Conservation (phyloP, 1,284 basidiomycete species). For the Cryptococcus sp. region DNA sequence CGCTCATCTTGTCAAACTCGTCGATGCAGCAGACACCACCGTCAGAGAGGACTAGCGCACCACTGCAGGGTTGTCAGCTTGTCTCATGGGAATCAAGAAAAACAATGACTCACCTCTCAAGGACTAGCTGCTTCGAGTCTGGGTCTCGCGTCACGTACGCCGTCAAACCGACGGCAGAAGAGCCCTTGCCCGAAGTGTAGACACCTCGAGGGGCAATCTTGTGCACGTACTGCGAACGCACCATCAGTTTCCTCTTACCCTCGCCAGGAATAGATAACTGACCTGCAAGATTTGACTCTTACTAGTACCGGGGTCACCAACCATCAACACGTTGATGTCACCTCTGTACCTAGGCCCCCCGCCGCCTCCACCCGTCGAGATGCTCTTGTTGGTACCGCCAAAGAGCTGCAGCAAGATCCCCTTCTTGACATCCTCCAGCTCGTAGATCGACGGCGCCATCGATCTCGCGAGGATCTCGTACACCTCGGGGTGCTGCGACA, state of each 20-base stretch:
- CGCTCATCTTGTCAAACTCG: slow-evolving; percentile 99
- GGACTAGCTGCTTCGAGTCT: slow-evolving; percentile 93
- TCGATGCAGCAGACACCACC: slow-evolving; percentile 99
- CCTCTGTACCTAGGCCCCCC: slow-evolving; percentile 95
- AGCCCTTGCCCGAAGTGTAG: slow-evolving; percentile 94
- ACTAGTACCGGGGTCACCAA: slow-evolving; percentile 96
- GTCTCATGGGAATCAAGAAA: neutral
- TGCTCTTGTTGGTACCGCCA: slow-evolving; percentile 95
- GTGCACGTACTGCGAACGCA: slow-evolving; percentile 78
- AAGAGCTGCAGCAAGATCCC: slow-evolving; percentile 94
- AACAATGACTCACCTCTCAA: slow-evolving; percentile 70
- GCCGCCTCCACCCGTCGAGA: slow-evolving; percentile 85
- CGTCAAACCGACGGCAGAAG: slow-evolving; percentile 95
- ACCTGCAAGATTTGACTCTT: slow-evolving; percentile 93
- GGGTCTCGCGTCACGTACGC: slow-evolving; percentile 98
- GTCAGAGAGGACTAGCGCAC: slow-evolving; percentile 92
- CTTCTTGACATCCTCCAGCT: slow-evolving; percentile 99
- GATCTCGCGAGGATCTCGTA: slow-evolving; percentile 83
- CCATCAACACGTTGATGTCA: slow-evolving; percentile 94
- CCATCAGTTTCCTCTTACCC: neutral
- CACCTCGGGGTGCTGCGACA: slow-evolving; percentile 73
- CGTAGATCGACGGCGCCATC: slow-evolving; percentile 93
- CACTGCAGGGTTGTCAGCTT: slow-evolving; percentile 55
- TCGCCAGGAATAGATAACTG: slow-evolving; percentile 26
- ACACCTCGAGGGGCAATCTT: slow-evolving; percentile 97